Conservation (phyloP, 139 green algal genomes). For the Marvania coccoides region DNA sequence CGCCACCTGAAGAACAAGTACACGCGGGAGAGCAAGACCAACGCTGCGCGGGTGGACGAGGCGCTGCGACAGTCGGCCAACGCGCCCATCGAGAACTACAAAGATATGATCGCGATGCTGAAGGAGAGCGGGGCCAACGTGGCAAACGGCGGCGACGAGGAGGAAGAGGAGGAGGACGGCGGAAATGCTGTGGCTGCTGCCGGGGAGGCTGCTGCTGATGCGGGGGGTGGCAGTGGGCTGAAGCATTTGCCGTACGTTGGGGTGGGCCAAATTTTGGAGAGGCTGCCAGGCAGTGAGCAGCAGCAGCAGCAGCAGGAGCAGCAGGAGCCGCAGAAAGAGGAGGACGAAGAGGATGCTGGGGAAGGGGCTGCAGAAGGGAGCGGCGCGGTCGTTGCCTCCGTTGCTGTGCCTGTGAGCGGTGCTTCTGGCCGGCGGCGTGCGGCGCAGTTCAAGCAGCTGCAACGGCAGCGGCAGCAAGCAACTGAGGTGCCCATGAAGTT, state of each 20-base stretch:
- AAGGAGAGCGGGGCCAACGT: conserved; percentile 8
- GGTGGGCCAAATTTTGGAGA: too few species aligned
- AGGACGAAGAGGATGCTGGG: not conserved
- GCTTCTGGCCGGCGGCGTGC: too few species aligned
- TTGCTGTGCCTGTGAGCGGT: too few species aligned
- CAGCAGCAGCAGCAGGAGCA: not conserved
- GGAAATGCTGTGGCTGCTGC: not conserved
- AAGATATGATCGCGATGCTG: conserved; percentile 30
- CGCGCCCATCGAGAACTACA: conserved; percentile 12
- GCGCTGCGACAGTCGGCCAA: conserved; percentile 5
- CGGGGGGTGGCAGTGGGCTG: not conserved
- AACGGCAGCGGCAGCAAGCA: too few species aligned
- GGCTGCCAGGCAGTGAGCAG: too few species aligned
- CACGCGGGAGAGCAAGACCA: conserved; percentile 9
- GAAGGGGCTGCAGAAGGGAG: not conserved
- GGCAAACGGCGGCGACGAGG: not conserved
- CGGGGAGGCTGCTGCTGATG: not conserved
- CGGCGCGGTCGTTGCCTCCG: too few species aligned
- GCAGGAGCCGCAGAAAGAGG: not conserved
- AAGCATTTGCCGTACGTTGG: too few species aligned
- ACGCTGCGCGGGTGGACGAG: conserved; percentile 19
- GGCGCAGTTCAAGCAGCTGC: too few species aligned
- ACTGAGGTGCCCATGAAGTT: too few species aligned
- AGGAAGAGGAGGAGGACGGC: not conserved
- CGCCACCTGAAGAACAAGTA: conserved; percentile 63